Base-by-base conservation (phyloP, 2,329 filamentous ascomycete species). In the Pseudogymnoascus pannorum region DNA sequence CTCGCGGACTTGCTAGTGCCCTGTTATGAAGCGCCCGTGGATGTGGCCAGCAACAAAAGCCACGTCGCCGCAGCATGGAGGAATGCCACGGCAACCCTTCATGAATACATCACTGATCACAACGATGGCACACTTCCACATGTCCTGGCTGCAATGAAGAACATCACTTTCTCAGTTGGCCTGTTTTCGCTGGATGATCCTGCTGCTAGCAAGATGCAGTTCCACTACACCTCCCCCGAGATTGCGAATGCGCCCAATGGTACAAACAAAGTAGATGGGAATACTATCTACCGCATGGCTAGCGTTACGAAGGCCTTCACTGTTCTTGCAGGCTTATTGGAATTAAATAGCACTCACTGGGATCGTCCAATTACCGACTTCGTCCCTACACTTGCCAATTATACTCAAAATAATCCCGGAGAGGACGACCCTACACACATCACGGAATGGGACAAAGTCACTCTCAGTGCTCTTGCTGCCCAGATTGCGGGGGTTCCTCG, bases 281-380 rank as follows among this genome's bases (percentile, higher is more conserved):
- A 78, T 61, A 75, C 72, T 36, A 75, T 79, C 16, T 78, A 77
- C 64, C 73, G 75, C 12, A 66, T 78, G 14, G 77, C 75, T 1
- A 78, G 75, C 63, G 66, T 74, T 33, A 71, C 71, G 9, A 78
- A 76, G 60, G 66, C 75, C 3, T 67, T 76, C 59, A 75, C 75
- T 0, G 73, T 75, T 29, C 73, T 75, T 42, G 69, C 74, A 1
- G 71, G 73, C 2, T 66, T 78, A 33, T 62, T 75, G 1, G 64
- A 73, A 35, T 63, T 77, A 4, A 69, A 71, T 0, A 66, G 67
- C 5, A 64, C 62, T 1, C 69, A 76, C 58, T 77, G 75, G 68
- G 64, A 71, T n/a, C 68, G 66, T 2, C 67, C 68, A n/a, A 65
- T 75, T 5, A 69, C 66, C 16, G 66, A 70, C 18, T 67, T 71